Base-by-base conservation (phyloP, 805 yeast genomes). In the Lipomyces kockii region DNA sequence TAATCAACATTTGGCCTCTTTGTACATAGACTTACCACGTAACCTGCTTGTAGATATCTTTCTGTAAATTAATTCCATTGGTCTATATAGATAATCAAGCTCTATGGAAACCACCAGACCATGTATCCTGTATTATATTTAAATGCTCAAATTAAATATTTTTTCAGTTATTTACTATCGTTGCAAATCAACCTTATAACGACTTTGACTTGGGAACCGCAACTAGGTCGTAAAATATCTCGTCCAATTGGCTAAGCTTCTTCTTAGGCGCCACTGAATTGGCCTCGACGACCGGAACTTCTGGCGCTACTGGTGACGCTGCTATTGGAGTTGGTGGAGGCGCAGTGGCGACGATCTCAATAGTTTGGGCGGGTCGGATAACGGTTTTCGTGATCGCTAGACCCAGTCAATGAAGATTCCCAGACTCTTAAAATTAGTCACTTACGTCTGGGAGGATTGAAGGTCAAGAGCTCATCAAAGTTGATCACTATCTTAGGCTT, bases 141-240 rank as follows among this genome's bases (percentile, higher is more conserved):
- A 49, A 49, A 5, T 29, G 32, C 55, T n/a, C 22, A 43, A 43
- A 43, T 17, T 1, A 3, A 17, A 43, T 5, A 29, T 37, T 2
- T 43, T 17, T 43, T 43, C 49, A 17, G 49, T 43, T n/a, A n/a
- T 17, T 43, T 43, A n/a, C 34, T 14, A 25, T 25, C 27, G 27
- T 25, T 25, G 27, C 27, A 1, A 25, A 1, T 2, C 27, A 9
- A 27, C 53, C 22, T 60, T 59, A 66, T 49, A 66, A 37, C 20
- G 61, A 51, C 64, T 56, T 61, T 29, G 57, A 54, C 57, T 77
- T 75, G 37, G 83, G 81, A 63, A 81, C 78, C 11, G 80, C 78
- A 55, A 77, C 78, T 8, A 74, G 62, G 39, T 74, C 69, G 2
- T 67, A 63, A 25, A 62, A 70, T 12, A 70, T 59, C 58, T 66